phyloP scores from a whole-genome alignment of 805 yeast genomes.

The Wickerhamiella domercqiae region DNA sequence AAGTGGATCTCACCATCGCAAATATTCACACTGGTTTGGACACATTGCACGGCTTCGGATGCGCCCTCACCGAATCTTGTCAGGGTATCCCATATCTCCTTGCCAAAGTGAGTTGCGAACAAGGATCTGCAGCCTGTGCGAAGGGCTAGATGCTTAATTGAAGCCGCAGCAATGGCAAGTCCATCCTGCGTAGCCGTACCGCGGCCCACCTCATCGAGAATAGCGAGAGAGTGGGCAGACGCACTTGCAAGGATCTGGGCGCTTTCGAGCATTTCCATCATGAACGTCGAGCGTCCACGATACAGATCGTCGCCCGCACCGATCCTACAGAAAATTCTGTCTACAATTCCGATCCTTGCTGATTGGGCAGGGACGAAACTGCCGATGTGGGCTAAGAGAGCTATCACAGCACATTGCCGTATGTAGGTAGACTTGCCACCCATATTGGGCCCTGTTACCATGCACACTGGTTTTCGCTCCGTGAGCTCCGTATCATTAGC shows the following conservation, averaged over 20 bases:
- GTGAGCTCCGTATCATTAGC: conserved; percentile 29
- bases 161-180: conserved; percentile 67
- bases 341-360: conserved; percentile 56
- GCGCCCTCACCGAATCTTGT: conserved; percentile 13
- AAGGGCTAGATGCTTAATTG: conserved; percentile 39
- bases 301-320: conserved; percentile 68
- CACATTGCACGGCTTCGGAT: conserved; percentile 3
- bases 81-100: conserved; percentile 34
- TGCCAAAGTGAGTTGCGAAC: conserved; percentile 83
- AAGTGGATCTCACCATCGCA: conserved; percentile 24
- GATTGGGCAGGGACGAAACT: conserved; percentile 52
- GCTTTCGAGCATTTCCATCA: conserved; percentile 87
- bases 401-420: conserved; percentile 52
- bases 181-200: conserved; percentile 84
- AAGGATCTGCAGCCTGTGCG: conserved; percentile 51
- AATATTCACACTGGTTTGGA: conserved; percentile 10
- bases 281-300: conserved; percentile 72
- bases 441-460: conserved; percentile 85
- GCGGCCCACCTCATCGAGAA: conserved; percentile 78
- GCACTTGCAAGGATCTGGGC: conserved; percentile 52
- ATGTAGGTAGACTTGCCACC: conserved; percentile 75
- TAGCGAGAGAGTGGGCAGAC: conserved; percentile 51
- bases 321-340: conserved; percentile 62
- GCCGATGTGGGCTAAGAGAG: conserved; percentile 63
- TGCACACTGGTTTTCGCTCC: conserved; percentile 28